A percentile compares a stretch with the other conserved stretches of the same genome.
Evolutionary conservation across 208 protist genomes (phyloP).

Genomic region (Entamoeba histolytica): DNA sequence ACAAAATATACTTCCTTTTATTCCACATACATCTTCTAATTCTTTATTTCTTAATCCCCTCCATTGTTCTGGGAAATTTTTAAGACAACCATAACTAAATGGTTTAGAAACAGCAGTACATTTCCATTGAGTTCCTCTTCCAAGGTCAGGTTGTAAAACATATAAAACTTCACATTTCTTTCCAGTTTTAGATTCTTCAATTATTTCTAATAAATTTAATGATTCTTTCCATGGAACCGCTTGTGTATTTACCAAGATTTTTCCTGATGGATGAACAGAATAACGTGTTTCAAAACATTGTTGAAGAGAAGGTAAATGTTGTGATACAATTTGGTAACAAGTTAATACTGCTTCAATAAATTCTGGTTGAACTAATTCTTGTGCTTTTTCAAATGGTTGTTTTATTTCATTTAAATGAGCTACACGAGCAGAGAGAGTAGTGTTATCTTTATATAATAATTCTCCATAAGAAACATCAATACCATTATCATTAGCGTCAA

Average conservation of each 20-base stretch:
- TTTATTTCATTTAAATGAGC: slow-evolving; percentile 52
- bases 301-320: slow-evolving; percentile 54
- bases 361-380: slow-evolving; percentile 52
- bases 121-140: neutral
- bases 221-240: slow-evolving; percentile 70
- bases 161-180: neutral
- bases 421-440: slow-evolving; percentile 52
- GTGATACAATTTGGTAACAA: slow-evolving; percentile 59
- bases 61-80: slow-evolving; percentile 55
- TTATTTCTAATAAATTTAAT: slow-evolving; percentile 54
- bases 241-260: slow-evolving; percentile 51
- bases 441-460: slow-evolving; percentile 47
- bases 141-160: neutral
- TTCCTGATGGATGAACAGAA: slow-evolving; percentile 43
- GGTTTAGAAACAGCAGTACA: neutral
- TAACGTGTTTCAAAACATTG: slow-evolving; percentile 39
- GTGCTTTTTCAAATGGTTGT: slow-evolving; percentile 52
- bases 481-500: slow-evolving; percentile 75
- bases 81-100: slow-evolving; percentile 45
- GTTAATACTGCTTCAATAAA: slow-evolving; percentile 55
- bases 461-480: slow-evolving; percentile 45
- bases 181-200: slow-evolving; percentile 31
- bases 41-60: slow-evolving; percentile 64
- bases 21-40: slow-evolving; percentile 51
- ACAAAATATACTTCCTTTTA: slow-evolving; percentile 66